phyloP scores from a whole-genome alignment of 2,329 filamentous ascomycete genomes.

The Alternaria ethzedia region DNA sequence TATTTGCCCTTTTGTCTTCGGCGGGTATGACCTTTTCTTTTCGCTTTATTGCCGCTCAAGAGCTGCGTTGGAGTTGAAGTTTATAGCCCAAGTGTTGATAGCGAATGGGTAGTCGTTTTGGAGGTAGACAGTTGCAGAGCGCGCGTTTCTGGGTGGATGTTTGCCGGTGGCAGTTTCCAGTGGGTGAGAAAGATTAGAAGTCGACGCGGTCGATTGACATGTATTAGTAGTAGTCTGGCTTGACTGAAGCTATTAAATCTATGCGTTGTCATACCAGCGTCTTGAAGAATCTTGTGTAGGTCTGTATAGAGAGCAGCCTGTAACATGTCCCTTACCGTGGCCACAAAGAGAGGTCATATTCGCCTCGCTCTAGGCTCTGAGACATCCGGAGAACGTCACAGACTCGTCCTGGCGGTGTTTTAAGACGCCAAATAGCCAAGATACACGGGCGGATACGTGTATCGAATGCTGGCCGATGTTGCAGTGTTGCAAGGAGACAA shows the following conservation, averaged over 20 bases:
- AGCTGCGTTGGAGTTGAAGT: background rate
- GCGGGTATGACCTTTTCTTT: background rate
- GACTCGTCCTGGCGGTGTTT: background rate
- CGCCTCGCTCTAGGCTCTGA: background rate
- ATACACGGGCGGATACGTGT: background rate
- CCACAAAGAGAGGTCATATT: background rate
- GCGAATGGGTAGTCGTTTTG: background rate
- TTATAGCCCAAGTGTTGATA: background rate
- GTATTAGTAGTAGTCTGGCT: background rate
- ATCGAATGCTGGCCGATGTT: background rate
- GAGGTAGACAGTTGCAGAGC: background rate
- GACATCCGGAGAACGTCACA: background rate
- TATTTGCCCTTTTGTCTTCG: background rate
- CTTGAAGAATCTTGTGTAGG: background rate
- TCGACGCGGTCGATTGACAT: background rate
- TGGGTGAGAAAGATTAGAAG: background rate
- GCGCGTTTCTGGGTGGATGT: background rate
- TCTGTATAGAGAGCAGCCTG: background rate
- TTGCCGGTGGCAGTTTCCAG: background rate
- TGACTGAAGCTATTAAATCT: background rate
- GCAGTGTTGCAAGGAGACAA: background rate
- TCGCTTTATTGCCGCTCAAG: background rate
- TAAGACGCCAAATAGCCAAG: background rate
- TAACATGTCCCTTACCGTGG: background rate
- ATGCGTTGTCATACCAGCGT: background rate